Conservation (phyloP, 2,329 filamentous ascomycete genomes). For the Sclerotinia nivalis region DNA sequence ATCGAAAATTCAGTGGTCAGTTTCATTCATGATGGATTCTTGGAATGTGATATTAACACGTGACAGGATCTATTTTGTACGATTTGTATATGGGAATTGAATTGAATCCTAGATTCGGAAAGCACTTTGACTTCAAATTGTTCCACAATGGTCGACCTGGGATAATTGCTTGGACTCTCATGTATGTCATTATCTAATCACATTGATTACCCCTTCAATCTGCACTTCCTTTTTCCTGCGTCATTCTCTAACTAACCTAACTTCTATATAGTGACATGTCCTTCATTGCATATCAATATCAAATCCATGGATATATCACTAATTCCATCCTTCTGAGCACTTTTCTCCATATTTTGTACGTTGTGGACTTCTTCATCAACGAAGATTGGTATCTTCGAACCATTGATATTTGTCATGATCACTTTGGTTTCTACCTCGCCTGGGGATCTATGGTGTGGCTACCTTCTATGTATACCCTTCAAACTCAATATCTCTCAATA, state of each 20-base stretch:
- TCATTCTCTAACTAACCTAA: not conserved
- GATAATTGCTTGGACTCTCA: conserved; percentile 50
- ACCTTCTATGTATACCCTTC: conserved; percentile 50
- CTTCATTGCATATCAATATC: conserved; percentile 46
- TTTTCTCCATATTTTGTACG: conserved; percentile 48
- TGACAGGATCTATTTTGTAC: conserved; percentile 44
- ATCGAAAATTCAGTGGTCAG: conserved; percentile 48
- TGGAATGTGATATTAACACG: conserved; percentile 19
- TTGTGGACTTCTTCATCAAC: conserved; percentile 52
- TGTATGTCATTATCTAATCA: conserved; percentile 40
- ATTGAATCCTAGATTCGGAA: conserved; percentile 48
- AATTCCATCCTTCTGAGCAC: conserved; percentile 48
- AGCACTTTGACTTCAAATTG: conserved; percentile 49
- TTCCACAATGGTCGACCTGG: conserved; percentile 52
- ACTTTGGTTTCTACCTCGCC: conserved; percentile 46
- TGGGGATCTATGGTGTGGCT: conserved; percentile 51
- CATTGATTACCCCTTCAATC: conserved; percentile 7
- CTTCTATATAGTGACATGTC: conserved; percentile 43
- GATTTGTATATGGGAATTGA: conserved; percentile 52
- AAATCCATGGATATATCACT: conserved; percentile 45
- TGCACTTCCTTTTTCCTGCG: not conserved
- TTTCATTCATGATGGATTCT: not conserved
- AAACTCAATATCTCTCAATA: conserved; percentile 49
- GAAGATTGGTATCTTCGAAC: conserved; percentile 51
- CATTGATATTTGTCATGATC: conserved; percentile 47